phyloP scores from a whole-genome alignment of 768 basidiomycete species.

The Lactarius indigo region DNA sequence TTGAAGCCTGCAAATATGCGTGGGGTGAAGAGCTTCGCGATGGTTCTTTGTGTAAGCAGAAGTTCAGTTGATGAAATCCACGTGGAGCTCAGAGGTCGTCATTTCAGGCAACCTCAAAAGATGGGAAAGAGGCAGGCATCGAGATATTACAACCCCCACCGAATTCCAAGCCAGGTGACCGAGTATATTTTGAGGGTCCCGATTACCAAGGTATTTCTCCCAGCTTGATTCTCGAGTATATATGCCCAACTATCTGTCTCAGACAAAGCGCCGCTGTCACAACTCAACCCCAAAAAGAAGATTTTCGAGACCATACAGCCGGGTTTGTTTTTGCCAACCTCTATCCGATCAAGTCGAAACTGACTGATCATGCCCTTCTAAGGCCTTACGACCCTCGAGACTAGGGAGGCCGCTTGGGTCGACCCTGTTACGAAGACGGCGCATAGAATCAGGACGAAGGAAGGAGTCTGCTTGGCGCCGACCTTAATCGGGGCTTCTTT shows the following conservation, averaged over 20 bases:
- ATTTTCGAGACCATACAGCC: conserved; percentile 97
- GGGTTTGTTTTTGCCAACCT: conserved; percentile 41
- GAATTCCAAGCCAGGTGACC: conserved; percentile 84
- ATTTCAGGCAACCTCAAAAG: conserved; percentile 79
- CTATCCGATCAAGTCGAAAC: not conserved
- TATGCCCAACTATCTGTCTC: conserved; percentile 10
- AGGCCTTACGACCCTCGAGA: conserved; percentile 89
- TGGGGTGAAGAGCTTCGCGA: conserved; percentile 96
- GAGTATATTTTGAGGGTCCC: conserved; percentile 91
- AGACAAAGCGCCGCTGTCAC: conserved; percentile 68
- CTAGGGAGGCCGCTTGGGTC: conserved; percentile 89
- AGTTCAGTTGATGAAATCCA: not conserved
- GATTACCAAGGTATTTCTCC: conserved; percentile 69
- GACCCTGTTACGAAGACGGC: conserved; percentile 73
- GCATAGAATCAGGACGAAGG: conserved; percentile 83
- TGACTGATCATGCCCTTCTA: conserved; percentile 5
- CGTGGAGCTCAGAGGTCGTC: not conserved
- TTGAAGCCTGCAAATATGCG: conserved; percentile 96
- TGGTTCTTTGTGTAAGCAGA: conserved; percentile 82
- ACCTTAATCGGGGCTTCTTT: conserved; percentile 88
- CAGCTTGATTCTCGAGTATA: not conserved
- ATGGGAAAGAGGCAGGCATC: conserved; percentile 85
- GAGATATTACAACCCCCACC: conserved; percentile 89
- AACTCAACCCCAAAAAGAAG: conserved; percentile 98
- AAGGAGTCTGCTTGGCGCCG: conserved; percentile 77